Percentiles rank a stretch among this genome's conserved stretches.
These are phyloP conservation scores for Boletus rufocinnamomeus DNA, from an alignment of 768 basidiomycete genomes.

Conservation along the genomic window DNA sequence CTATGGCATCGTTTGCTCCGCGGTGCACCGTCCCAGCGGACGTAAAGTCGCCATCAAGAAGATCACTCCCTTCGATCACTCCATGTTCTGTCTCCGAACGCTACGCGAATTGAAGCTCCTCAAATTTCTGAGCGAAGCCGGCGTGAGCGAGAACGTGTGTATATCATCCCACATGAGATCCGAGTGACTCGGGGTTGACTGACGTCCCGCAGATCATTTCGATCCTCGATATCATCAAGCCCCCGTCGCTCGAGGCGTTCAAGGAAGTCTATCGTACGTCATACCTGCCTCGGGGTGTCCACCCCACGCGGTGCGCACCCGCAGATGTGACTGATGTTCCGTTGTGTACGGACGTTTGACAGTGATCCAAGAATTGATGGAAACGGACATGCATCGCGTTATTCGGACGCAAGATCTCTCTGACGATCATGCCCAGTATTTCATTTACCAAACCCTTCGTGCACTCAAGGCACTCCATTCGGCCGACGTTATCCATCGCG, in stretches of 20 bases:
- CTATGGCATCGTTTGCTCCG: slow-evolving; percentile 95
- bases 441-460: slow-evolving; percentile 91
- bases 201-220: slow-evolving; percentile 68
- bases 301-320: not conserved
- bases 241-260: slow-evolving; percentile 76
- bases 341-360: slow-evolving; percentile 6
- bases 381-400: slow-evolving; percentile 96
- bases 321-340: slow-evolving; percentile 2
- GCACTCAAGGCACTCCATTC: slow-evolving; percentile 96
- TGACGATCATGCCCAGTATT: slow-evolving; percentile 94
- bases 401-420: slow-evolving; percentile 94
- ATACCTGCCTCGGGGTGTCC: not conserved
- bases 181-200: not conserved
- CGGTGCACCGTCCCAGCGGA: slow-evolving; percentile 80
- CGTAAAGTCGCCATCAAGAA: slow-evolving; percentile 97
- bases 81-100: slow-evolving; percentile 93
- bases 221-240: slow-evolving; percentile 87
- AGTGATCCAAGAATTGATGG: slow-evolving; percentile 94
- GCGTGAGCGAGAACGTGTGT: slow-evolving; percentile 83
- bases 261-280: slow-evolving; percentile 79
- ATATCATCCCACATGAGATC: not conserved
- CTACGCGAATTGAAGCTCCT: slow-evolving; percentile 82
- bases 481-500: slow-evolving; percentile 94
- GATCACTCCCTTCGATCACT: slow-evolving; percentile 93
- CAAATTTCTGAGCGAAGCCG: slow-evolving; percentile 84